These are phyloP conservation scores for Hylodesmum podocarpum DNA, from an alignment of 306 rosid species.

Conservation along the genomic window DNA sequence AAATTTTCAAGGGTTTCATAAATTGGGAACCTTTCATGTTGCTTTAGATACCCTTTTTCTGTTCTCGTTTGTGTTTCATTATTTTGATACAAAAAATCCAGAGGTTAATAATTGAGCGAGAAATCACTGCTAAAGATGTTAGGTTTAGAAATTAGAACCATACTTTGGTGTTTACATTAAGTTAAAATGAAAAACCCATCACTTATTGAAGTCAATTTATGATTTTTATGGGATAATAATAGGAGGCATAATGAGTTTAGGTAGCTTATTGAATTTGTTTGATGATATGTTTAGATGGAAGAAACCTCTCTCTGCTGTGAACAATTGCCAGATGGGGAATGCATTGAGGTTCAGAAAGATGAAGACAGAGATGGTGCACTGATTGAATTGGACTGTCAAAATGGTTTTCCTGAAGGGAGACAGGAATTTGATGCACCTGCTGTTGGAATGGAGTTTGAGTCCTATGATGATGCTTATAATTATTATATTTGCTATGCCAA, in stretches of 20 bases:
- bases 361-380: conserved; percentile 45
- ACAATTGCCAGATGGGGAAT: conserved; percentile 53
- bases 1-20: not conserved
- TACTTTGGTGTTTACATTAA: not conserved
- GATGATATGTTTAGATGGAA: conserved; percentile 60
- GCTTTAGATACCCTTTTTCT: not conserved
- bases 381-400: conserved; percentile 55
- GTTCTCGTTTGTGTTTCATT: not conserved
- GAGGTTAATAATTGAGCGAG: not conserved
- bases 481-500: conserved; percentile 91
- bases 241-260: not conserved
- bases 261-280: conserved; percentile 31
- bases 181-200: not conserved
- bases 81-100: not conserved
- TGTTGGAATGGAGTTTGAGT: conserved; percentile 92
- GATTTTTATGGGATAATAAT: not conserved
- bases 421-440: conserved; percentile 81
- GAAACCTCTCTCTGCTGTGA: conserved; percentile 49
- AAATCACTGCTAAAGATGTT: not conserved
- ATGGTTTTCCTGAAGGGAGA: conserved; percentile 54
- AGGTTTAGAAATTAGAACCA: not conserved
- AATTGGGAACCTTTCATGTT: not conserved
- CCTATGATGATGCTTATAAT: conserved; percentile 93
- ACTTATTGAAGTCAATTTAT: not conserved
- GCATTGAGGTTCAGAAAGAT: conserved; percentile 55